A percentile compares a stretch with the other conserved stretches of the same genome.
Conservation (phyloP, 257 asterid species). For the Forsythia viridissima region DNA sequence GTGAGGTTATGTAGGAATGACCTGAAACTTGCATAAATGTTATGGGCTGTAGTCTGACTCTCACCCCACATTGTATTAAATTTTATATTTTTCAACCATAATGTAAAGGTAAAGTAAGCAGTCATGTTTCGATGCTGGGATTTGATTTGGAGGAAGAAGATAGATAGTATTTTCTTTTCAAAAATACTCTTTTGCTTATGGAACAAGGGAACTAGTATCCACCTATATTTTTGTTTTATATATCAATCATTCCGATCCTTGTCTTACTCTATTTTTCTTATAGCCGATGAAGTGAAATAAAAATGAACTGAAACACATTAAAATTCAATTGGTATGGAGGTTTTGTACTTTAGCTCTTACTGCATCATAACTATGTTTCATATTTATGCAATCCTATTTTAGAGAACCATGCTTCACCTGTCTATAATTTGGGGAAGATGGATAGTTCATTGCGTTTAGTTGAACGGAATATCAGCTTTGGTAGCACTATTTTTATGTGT, state of each 20-base stretch:
- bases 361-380: neutral
- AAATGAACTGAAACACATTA: neutral
- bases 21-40: neutral
- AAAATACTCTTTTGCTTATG: neutral
- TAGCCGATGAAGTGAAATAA: neutral
- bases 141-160: neutral
- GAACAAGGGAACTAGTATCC: neutral
- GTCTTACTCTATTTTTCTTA: neutral
- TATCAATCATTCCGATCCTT: neutral
- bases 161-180: neutral
- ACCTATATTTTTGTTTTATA: neutral
- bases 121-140: neutral
- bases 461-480: neutral
- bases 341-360: neutral
- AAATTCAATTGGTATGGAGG: neutral
- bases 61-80: neutral
- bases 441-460: neutral
- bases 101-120: neutral
- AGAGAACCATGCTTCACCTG: neutral
- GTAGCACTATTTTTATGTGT: neutral
- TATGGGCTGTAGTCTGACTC: neutral
- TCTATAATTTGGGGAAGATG: neutral
- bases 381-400: neutral
- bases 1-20: neutral
- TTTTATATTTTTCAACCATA: neutral